Evolutionary conservation across 345 rosid genomes (phyloP).

Genomic region (Aquilaria sinensis): DNA sequence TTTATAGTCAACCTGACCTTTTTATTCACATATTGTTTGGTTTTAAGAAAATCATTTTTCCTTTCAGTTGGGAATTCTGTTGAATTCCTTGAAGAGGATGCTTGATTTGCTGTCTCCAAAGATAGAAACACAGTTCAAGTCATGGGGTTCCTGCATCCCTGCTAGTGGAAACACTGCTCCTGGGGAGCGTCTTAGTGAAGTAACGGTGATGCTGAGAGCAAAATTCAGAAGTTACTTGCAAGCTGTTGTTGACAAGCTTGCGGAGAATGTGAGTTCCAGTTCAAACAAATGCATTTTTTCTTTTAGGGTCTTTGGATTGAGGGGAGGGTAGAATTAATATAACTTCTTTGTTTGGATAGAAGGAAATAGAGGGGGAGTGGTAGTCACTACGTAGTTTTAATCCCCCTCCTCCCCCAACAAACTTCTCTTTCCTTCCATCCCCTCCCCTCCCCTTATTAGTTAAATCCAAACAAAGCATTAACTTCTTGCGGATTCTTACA

Average conservation of each 20-base stretch:
- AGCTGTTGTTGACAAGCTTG: slow-evolving; percentile 88
- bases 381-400: too few species aligned
- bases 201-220: slow-evolving; percentile 90
- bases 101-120: slow-evolving; percentile 77
- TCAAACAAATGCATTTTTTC: background rate
- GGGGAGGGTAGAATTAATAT: too few species aligned
- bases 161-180: slow-evolving; percentile 74
- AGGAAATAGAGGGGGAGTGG: too few species aligned
- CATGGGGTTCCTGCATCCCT: slow-evolving; percentile 96
- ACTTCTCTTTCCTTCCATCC: too few species aligned
- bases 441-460: too few species aligned
- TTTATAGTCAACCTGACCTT: background rate
- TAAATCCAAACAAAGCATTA: too few species aligned
- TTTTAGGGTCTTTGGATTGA: background rate
- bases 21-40: slow-evolving; percentile 10
- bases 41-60: slow-evolving; percentile 12
- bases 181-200: slow-evolving; percentile 90
- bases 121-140: slow-evolving; percentile 72
- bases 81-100: slow-evolving; percentile 97
- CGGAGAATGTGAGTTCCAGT: slow-evolving; percentile 70
- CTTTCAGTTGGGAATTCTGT: slow-evolving; percentile 72
- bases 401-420: too few species aligned
- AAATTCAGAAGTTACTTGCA: slow-evolving; percentile 85
- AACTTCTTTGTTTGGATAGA: too few species aligned
- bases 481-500: too few species aligned